Evolutionary conservation across 352 stramenopile species (phyloP).

Genomic region (Phytophthora aleatoria): DNA sequence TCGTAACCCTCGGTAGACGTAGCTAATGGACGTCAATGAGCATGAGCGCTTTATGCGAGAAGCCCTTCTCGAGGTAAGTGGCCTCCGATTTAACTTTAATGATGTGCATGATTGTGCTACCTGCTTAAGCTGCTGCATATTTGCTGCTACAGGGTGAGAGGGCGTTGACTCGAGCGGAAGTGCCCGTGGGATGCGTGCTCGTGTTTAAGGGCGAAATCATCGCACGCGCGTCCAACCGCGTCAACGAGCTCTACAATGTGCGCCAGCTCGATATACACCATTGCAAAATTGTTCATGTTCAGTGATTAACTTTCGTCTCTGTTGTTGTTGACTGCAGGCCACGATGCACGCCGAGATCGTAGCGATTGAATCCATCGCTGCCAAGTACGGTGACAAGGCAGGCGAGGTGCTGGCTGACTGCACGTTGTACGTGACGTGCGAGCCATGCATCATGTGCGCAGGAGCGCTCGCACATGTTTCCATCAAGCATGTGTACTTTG

Average conservation of each 20-base stretch:
- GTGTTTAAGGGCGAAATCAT: constrained; percentile 83
- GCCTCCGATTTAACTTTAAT: not conserved
- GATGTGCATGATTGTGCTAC: not conserved
- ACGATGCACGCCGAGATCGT: constrained; percentile 93
- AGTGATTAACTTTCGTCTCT: not conserved
- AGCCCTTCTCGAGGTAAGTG: constrained; percentile 65
- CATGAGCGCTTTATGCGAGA: constrained; percentile 76
- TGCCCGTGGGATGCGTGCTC: constrained; percentile 93
- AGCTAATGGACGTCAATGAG: constrained; percentile 27
- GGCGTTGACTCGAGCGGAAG: constrained; percentile 80
- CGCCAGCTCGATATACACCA: constrained; percentile 1
- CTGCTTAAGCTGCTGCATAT: not conserved
- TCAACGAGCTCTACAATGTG: constrained; percentile 90
- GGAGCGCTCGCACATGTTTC: constrained; percentile 79
- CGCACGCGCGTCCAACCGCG: constrained; percentile 80
- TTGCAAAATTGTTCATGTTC: not conserved
- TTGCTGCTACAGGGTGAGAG: constrained; percentile 63
- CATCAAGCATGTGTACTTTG: constrained; percentile 87
- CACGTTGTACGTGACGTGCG: constrained; percentile 90
- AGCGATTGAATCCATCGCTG: constrained; percentile 83
- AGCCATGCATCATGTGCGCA: constrained; percentile 96
- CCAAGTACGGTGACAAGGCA: constrained; percentile 44
- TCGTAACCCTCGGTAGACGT: constrained; percentile 9
- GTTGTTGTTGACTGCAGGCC: constrained; percentile 42
- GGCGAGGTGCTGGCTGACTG: constrained; percentile 56